Percentiles rank a stretch among this genome's conserved stretches.
Evolutionary conservation across 441 rosid species (phyloP).

Genomic region (Capsella rubella): DNA sequence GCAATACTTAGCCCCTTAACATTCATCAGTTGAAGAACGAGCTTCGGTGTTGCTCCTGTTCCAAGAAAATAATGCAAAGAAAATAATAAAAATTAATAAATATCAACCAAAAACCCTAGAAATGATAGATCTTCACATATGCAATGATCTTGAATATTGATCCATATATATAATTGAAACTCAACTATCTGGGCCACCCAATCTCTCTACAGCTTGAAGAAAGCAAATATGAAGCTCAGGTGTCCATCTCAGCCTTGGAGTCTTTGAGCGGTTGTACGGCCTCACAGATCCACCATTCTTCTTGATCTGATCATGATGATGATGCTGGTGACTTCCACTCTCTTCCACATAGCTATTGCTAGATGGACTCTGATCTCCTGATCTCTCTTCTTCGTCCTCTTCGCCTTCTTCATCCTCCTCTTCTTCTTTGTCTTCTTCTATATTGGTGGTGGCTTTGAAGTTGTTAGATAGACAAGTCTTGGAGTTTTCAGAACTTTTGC

Average conservation of each 20-base stretch:
- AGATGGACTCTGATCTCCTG: slow-evolving; percentile 58
- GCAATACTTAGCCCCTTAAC: slow-evolving; percentile 86
- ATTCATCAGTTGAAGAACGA: slow-evolving; percentile 92
- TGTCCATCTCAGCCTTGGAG: slow-evolving; percentile 91
- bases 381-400: slow-evolving; percentile 41
- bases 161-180: slow-evolving; percentile 26
- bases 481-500: slow-evolving; percentile 49
- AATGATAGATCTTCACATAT: slow-evolving; percentile 14
- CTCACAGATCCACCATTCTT: slow-evolving; percentile 72
- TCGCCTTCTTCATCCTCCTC: slow-evolving; percentile 49
- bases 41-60: slow-evolving; percentile 91
- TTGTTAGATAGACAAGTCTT: slow-evolving; percentile 44
- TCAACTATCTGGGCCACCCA: slow-evolving; percentile 64
- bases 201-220: slow-evolving; percentile 82
- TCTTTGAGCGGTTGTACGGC: slow-evolving; percentile 81
- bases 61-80: slow-evolving; percentile 33
- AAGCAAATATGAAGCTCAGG: slow-evolving; percentile 95
- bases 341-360: slow-evolving; percentile 69
- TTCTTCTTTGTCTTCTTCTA: slow-evolving; percentile 39
- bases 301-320: slow-evolving; percentile 39
- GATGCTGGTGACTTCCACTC: slow-evolving; percentile 44
- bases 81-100: slow-evolving; percentile 26
- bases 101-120: slow-evolving; percentile 44
- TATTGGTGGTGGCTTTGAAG: slow-evolving; percentile 35
- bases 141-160: slow-evolving; percentile 17